phyloP scores from a whole-genome alignment of 306 rosid species.

The Citrullus mucosospermus region DNA sequence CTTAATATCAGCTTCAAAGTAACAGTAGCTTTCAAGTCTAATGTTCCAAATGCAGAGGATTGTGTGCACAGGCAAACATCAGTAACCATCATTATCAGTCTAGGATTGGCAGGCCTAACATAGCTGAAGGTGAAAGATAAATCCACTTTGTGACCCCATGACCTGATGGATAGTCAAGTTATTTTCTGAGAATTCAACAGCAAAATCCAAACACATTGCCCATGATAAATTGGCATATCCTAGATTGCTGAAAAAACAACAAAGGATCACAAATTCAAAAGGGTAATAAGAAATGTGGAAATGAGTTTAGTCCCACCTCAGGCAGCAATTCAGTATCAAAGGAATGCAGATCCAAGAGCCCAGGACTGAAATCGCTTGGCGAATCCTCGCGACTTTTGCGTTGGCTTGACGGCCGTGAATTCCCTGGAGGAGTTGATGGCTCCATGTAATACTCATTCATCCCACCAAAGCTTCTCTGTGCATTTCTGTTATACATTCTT shows the following conservation, averaged over 20 bases:
- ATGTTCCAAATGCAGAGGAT: neutral
- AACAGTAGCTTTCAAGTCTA: neutral
- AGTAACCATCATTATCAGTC: neutral
- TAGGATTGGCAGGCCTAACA: neutral
- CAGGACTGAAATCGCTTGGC: conserved; percentile 80
- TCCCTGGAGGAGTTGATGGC: conserved; percentile 68
- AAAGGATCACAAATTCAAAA: neutral
- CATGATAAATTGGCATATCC: neutral
- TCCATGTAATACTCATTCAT: conserved; percentile 59
- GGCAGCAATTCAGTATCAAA: conserved; percentile 88
- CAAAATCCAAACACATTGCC: neutral
- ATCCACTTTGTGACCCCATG: neutral
- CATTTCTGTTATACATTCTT: conserved; percentile 61
- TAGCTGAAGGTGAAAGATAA: neutral
- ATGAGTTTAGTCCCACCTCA: conserved; percentile 35
- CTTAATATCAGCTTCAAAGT: neutral
- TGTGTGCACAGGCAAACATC: neutral
- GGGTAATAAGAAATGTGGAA: neutral
- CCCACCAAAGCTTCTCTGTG: conserved; percentile 52
- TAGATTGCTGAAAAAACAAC: neutral
- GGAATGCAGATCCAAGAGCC: conserved; percentile 92
- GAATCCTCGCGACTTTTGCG: conserved; percentile 62
- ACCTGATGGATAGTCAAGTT: neutral
- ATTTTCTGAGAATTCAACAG: neutral
- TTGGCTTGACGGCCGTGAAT: conserved; percentile 25